A percentile compares a stretch with the other conserved stretches of the same genome.
Evolutionary conservation across 2,329 filamentous ascomycete genomes (phyloP).

Genomic region (Sporothrix dimorphospora): DNA sequence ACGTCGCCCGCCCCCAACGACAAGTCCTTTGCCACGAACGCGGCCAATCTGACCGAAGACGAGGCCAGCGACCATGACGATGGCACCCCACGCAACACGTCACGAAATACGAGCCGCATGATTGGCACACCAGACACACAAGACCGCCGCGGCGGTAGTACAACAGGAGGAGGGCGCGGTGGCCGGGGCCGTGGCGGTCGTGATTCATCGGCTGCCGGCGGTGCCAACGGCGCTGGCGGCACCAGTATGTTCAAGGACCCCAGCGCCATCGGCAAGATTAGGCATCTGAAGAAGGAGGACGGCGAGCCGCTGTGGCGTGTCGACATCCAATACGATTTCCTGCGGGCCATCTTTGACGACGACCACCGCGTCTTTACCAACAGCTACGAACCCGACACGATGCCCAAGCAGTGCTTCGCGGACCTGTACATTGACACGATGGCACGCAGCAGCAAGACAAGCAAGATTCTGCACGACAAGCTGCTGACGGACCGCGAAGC

Average conservation of each 20-base stretch:
- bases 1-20: conserved; percentile 51
- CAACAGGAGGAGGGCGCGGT: conserved; percentile 17
- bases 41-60: conserved; percentile 52
- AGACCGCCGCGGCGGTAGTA: neutral
- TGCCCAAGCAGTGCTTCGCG: conserved; percentile 77
- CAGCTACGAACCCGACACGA: conserved; percentile 69
- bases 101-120: conserved; percentile 35
- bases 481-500: conserved; percentile 87
- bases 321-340: conserved; percentile 87
- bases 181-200: conserved; percentile 38
- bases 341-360: conserved; percentile 79
- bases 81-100: conserved; percentile 46
- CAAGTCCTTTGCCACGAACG: conserved; percentile 53
- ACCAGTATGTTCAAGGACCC: conserved; percentile 42
- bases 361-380: conserved; percentile 81
- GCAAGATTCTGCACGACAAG: conserved; percentile 97
- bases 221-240: conserved; percentile 31
- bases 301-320: conserved; percentile 84
- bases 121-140: conserved; percentile 49
- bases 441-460: conserved; percentile 98
- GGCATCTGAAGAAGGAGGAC: conserved; percentile 86
- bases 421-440: conserved; percentile 98
- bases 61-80: conserved; percentile 43
- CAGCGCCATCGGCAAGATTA: conserved; percentile 67
- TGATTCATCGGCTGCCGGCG: conserved; percentile 40